Conservation (phyloP, 2,329 filamentous ascomycete species). For the Pseudophaeomoniella oleicola region DNA sequence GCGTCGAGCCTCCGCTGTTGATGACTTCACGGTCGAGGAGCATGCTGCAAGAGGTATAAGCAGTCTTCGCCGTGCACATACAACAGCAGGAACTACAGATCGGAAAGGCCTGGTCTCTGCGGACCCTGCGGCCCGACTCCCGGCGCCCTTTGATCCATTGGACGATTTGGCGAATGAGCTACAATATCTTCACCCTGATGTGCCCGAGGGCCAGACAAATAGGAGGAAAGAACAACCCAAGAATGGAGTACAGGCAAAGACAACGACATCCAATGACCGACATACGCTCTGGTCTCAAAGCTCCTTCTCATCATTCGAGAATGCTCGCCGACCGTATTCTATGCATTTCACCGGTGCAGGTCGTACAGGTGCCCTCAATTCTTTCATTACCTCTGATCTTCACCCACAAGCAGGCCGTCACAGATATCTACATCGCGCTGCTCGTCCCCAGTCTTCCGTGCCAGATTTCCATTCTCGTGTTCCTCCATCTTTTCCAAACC, state of each 20-base stretch:
- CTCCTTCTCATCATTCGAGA: not conserved
- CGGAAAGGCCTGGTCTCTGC: slow-evolving; percentile 13
- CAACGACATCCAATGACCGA: not conserved
- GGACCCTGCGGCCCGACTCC: slow-evolving; percentile 12
- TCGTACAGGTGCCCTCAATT: not conserved
- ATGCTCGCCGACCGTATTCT: not conserved
- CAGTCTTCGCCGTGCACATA: not conserved
- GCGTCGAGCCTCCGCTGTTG: not conserved
- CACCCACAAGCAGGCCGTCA: not conserved
- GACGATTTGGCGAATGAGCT: slow-evolving; percentile 1
- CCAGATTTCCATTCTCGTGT: not conserved
- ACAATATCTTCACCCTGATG: not conserved
- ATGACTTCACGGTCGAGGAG: not conserved
- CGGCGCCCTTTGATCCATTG: slow-evolving; percentile 13
- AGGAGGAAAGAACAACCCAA: slow-evolving; percentile 13
- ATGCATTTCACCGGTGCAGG: slow-evolving; percentile 1
- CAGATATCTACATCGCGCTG: not conserved
- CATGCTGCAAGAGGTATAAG: not conserved
- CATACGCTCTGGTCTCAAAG: not conserved
- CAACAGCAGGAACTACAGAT: slow-evolving; percentile 3
- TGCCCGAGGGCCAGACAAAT: slow-evolving; percentile 12
- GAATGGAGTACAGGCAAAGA: not conserved
- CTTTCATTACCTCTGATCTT: not conserved
- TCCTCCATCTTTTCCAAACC: not conserved
- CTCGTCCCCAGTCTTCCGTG: not conserved